Conservation (phyloP, 2,329 filamentous ascomycete genomes). For the Aureobasidium sp. region DNA sequence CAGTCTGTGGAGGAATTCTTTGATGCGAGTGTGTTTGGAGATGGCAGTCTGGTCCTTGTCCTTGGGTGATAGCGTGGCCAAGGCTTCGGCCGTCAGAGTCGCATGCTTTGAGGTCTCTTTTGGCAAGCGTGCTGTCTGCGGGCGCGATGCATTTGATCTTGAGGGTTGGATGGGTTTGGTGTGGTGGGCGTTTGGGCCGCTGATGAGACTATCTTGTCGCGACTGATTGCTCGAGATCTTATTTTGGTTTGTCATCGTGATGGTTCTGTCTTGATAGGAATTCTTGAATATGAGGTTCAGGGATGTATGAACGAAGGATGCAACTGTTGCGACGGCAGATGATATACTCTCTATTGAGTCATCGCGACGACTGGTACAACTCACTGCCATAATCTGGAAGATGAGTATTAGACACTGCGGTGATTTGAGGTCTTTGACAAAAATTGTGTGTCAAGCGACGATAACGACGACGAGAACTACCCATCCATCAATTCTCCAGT, state of each 20-base stretch:
- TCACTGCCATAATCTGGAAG: background rate
- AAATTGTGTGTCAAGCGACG: background rate
- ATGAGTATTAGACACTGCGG: background rate
- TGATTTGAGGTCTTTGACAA: background rate
- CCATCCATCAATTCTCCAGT: constrained; percentile 1
- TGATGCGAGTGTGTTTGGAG: background rate
- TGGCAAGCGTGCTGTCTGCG: background rate
- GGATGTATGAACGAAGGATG: too few relatives aligned
- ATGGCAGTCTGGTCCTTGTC: background rate
- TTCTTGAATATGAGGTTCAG: background rate
- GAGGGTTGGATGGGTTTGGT: background rate
- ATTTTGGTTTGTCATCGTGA: background rate
- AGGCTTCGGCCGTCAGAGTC: background rate
- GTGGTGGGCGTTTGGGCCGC: background rate
- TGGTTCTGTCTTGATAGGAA: too few relatives aligned
- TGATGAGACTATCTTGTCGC: background rate
- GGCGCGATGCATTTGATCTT: background rate
- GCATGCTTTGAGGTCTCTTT: background rate
- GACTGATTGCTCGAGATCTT: background rate
- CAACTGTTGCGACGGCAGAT: background rate
- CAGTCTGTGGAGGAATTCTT: background rate
- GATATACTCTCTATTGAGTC: background rate
- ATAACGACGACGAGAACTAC: background rate
- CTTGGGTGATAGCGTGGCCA: background rate
- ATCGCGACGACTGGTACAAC: background rate